Evolutionary conservation across 2,329 filamentous ascomycete species (phyloP), one percentile per base, ranked within the genome.

Genomic region (Calonectria fujianensis): DNA sequence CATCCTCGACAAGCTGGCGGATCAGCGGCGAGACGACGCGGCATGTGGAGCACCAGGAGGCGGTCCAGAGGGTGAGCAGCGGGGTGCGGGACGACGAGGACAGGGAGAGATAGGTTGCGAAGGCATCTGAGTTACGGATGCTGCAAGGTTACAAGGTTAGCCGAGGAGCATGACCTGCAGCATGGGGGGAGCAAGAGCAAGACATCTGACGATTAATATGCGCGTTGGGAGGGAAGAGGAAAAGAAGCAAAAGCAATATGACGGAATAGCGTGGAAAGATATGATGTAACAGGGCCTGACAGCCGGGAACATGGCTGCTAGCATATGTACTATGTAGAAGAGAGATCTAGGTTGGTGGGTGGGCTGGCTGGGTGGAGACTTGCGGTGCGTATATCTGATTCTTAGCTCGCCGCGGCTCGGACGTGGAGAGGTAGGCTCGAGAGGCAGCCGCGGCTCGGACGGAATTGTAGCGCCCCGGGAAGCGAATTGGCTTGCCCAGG

Each of bases 51-150:
- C 91, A 92, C 85, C 88, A 92, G 10, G 89, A 89, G 0, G 91
- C 87, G 0, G 90, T 91, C 91, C 91, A 93, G 51, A 92, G 84
- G 1, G 90, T 92, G 70, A 93, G 80, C n/a, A 92, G 87, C 3
- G 91, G 91, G 3, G 84, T 87, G 54, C 88, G 86, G 8, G 90
- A 85, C 8, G 90, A 89, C 3, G 89, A 87, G 3, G 89, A 90
- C 67, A 91, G 85, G n/a, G 89, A 85, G 72, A 91, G 86, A 83
- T 91, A 89, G 24, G 88, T 90, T 80, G 88, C 83, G 82, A 93
- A 89, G 75, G 90, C 88, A 78, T 89, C 86, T 59, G 87, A 85
- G 64, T 87, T 87, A 76, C 90, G 90, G 78, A 92, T 88, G 48
- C 91, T 92, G 72, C 52, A 74, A 24, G 24, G 57, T 37, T 41